Base-by-base conservation (phyloP, 495 filamentous ascomycete genomes). In the Friedmanniomyces endolithicus region DNA sequence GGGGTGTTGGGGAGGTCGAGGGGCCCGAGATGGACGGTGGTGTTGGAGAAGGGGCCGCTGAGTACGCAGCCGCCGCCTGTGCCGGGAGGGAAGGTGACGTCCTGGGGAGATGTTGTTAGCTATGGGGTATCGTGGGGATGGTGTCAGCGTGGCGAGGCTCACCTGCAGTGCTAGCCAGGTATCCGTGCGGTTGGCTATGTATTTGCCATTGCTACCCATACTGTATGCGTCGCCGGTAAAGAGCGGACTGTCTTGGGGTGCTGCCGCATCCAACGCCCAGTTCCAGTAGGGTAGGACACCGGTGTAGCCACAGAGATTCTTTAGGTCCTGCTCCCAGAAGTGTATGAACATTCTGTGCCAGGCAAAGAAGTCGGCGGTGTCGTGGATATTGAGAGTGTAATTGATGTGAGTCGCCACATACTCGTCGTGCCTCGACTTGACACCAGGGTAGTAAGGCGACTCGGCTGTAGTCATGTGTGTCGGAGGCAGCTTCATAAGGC, bases 321-420 rank as follows among this genome's bases (percentile, higher is more conserved):
- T 70, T 19, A 88, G 71, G 2, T 82, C 80, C 60, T 81, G 73
- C 63, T 87, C 85, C 62, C 78, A 87, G 17, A 69, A 66, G 50
- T 68, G 75, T 37, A 77, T 70, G 61, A 79, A 87, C 64, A 80
- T 82, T n/a, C 84, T 74, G 61, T 88, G 85, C 81, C 83, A 87
- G 1, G 76, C 66, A 33, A 85, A 68, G 67, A 88, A 85, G 53
- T 75, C 76, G 14, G 80, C 74, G 6, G 76, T 78, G 55, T 70
- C 77, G 63, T 87, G 85, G 53, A 86, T 83, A 1, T 60, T 52
- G 12, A 70, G 59, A 3, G 80, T 81, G 62, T 84, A 73, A 52
- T 78, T 74, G 63, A 86, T 83, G 64, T 89, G 85, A 12, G 74
- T 75, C 12, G 75, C 80, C 37, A 81, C 71, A 61, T 86, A 87